Conservation (phyloP, 768 basidiomycete genomes). For the Podaxis sp. region DNA sequence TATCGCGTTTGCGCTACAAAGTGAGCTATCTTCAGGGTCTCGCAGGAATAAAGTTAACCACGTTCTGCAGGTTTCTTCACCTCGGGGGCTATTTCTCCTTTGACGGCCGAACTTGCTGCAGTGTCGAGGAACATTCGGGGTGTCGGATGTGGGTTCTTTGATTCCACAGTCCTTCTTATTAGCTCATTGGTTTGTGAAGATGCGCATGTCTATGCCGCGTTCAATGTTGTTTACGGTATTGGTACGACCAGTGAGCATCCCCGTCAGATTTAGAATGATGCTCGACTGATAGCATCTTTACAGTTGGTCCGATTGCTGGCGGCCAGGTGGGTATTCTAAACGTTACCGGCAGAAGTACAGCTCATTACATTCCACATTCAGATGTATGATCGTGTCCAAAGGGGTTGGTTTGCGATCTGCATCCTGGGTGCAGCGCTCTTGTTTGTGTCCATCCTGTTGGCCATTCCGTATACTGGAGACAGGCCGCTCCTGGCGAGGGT, state of each 20-base stretch:
- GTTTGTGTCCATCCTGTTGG: constrained; percentile 35
- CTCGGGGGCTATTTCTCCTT: constrained; percentile 56
- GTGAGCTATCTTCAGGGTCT: constrained; percentile 35
- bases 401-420: constrained; percentile 65
- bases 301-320: constrained; percentile 71
- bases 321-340: constrained; percentile 48
- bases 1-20: constrained; percentile 48
- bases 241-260: constrained; percentile 54
- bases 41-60: background rate
- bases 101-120: constrained; percentile 66
- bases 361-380: constrained; percentile 25
- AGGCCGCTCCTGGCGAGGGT: constrained; percentile 31
- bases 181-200: constrained; percentile 37
- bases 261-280: background rate
- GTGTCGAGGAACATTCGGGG: constrained; percentile 58
- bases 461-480: constrained; percentile 50
- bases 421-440: constrained; percentile 46
- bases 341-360: background rate
- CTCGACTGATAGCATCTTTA: constrained; percentile 4
- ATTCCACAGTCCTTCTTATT: constrained; percentile 2
- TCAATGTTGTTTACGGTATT: constrained; percentile 70
- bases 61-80: constrained; percentile 54
- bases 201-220: constrained; percentile 73
- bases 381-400: constrained; percentile 56
- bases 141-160: constrained; percentile 53